Evolutionary conservation across 2,329 filamentous ascomycete genomes (phyloP).

Genomic region (Aspergillus sp.): DNA sequence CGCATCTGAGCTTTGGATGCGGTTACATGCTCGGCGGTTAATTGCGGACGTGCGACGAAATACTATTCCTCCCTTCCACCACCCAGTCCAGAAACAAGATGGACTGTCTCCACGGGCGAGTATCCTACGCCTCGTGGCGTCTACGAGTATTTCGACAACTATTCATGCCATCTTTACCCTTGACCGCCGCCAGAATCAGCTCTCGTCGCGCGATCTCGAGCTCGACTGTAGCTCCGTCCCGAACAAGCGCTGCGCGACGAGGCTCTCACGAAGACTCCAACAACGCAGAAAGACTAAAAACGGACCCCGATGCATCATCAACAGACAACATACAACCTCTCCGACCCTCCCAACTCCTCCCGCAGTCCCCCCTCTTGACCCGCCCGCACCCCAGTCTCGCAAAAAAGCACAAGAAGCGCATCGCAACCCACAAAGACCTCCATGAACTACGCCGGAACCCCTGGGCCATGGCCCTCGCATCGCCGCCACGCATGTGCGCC

Average conservation of each 20-base stretch:
- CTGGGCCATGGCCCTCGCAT: conserved; percentile 41
- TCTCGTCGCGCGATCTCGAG: conserved; percentile 15
- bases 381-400: conserved; percentile 16
- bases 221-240: conserved; percentile 3
- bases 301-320: neutral
- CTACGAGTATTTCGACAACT: conserved; percentile 25
- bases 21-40: neutral
- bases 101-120: conserved; percentile 23
- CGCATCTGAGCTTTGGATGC: neutral
- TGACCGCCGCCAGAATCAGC: neutral
- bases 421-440: conserved; percentile 24
- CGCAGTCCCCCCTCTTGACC: conserved; percentile 36
- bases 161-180: conserved; percentile 10
- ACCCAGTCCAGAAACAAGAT: conserved; percentile 17
- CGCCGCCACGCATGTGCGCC: conserved; percentile 34
- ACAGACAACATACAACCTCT: neutral
- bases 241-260: conserved; percentile 3
- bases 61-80: conserved; percentile 11
- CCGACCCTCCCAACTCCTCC: conserved; percentile 33
- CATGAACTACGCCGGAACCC: conserved; percentile 36
- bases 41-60: neutral
- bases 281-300: neutral
- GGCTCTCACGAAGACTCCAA: neutral
- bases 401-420: conserved; percentile 24
- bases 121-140: conserved; percentile 35